phyloP scores from a whole-genome alignment of 371 early-diverging fungal species.

The Blakeslea trispora region DNA sequence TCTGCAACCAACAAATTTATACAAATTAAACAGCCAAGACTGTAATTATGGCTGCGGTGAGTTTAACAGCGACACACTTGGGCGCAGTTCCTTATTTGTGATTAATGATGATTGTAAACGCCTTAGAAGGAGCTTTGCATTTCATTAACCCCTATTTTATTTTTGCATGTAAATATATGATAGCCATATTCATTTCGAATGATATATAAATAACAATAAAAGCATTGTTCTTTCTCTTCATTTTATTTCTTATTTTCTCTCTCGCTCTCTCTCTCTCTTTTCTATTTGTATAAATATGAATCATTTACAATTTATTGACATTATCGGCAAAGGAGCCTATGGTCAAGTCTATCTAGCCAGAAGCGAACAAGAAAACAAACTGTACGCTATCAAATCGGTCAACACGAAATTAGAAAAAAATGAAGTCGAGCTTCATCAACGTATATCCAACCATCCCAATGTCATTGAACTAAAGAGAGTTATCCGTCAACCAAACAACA shows the following conservation, averaged over 20 bases:
- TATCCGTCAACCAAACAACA: conserved; percentile 47
- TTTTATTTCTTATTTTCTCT: background rate
- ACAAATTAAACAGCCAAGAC: background rate
- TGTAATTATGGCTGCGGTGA: background rate
- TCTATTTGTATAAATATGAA: conserved; percentile 1
- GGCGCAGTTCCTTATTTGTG: no score
- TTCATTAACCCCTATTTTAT: background rate
- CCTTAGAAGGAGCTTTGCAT: background rate
- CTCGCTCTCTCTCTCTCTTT: conserved; percentile 1
- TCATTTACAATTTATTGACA: conserved; percentile 38
- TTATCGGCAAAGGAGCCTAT: conserved; percentile 73
- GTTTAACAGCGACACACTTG: background rate
- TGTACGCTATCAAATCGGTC: conserved; percentile 70
- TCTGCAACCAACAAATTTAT: background rate
- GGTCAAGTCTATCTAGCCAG: conserved; percentile 64
- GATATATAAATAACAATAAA: background rate
- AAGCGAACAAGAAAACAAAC: conserved; percentile 26
- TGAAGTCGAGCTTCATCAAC: conserved; percentile 73
- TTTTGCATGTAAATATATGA: background rate
- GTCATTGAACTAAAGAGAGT: conserved; percentile 73
- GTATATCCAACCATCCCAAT: conserved; percentile 64
- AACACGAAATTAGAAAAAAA: conserved; percentile 40
- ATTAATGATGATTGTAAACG: background rate
- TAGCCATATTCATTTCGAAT: background rate
- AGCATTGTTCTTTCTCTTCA: no score